Conservation (phyloP, 176 grass and related monocot species). For the Tuctoria greenei region DNA sequence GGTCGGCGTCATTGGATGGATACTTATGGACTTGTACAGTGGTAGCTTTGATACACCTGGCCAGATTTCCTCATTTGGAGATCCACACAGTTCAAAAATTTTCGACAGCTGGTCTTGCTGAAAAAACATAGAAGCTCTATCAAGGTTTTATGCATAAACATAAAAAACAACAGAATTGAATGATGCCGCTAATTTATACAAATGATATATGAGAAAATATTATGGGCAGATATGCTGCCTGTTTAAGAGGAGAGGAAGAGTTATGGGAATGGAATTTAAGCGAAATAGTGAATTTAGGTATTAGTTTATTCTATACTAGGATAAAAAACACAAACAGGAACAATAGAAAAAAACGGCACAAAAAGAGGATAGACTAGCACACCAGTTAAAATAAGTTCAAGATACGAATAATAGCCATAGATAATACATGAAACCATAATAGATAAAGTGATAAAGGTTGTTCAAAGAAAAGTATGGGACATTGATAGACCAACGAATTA, state of each 20-base stretch:
- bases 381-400: not conserved
- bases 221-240: not conserved
- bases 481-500: slow-evolving; percentile 5
- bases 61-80: slow-evolving; percentile 73
- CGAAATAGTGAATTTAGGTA: not conserved
- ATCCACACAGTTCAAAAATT: slow-evolving; percentile 79
- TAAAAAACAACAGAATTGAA: not conserved
- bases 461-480: not conserved
- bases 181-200: not conserved
- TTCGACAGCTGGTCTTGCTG: slow-evolving; percentile 73
- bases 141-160: slow-evolving; percentile 25
- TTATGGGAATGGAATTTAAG: not conserved
- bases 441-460: not conserved
- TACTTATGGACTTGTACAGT: slow-evolving; percentile 61
- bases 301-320: not conserved
- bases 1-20: slow-evolving; percentile 46
- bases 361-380: not conserved
- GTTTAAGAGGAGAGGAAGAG: not conserved
- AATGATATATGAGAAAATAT: slow-evolving; percentile 7
- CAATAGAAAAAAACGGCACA: not conserved
- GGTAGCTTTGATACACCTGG: slow-evolving; percentile 68
- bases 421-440: not conserved
- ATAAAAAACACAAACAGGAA: slow-evolving; percentile 10
- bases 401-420: not conserved
- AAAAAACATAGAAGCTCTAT: slow-evolving; percentile 27